These are phyloP conservation scores for Yamadazyma endophytica DNA, from an alignment of 805 yeast species.

Conservation along the genomic window DNA sequence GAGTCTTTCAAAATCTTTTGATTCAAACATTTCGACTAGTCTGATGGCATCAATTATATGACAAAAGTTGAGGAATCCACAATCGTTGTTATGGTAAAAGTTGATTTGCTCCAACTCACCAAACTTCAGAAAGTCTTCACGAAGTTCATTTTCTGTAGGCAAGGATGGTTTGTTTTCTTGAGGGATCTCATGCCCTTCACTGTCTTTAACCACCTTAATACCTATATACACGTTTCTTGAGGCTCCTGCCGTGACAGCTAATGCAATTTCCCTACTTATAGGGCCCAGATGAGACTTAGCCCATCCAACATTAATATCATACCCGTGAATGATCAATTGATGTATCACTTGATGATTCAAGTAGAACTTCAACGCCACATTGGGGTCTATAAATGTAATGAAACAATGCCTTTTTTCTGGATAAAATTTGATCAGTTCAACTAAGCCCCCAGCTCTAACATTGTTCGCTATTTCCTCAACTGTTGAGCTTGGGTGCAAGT, in stretches of 20 bases:
- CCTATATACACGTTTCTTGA: slow-evolving; percentile 77
- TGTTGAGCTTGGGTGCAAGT: slow-evolving; percentile 58
- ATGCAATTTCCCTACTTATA: slow-evolving; percentile 47
- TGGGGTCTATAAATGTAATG: slow-evolving; percentile 62
- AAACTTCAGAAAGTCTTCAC: slow-evolving; percentile 57
- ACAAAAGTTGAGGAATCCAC: slow-evolving; percentile 72
- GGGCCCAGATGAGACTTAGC: slow-evolving; percentile 65
- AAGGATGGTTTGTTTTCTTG: slow-evolving; percentile 14
- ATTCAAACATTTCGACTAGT: slow-evolving; percentile 56
- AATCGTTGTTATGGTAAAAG: slow-evolving; percentile 61
- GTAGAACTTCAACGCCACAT: slow-evolving; percentile 63
- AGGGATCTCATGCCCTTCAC: slow-evolving; percentile 12
- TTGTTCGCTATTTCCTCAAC: slow-evolving; percentile 73
- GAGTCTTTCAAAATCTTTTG: slow-evolving; percentile 21
- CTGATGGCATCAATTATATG: slow-evolving; percentile 61
- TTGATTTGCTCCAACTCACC: slow-evolving; percentile 78
- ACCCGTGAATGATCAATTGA: slow-evolving; percentile 58
- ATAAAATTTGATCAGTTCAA: slow-evolving; percentile 53
- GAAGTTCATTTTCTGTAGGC: slow-evolving; percentile 44
- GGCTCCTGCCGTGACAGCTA: slow-evolving; percentile 71
- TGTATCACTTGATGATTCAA: slow-evolving; percentile 53
- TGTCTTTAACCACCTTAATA: slow-evolving; percentile 31
- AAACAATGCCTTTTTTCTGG: slow-evolving; percentile 60
- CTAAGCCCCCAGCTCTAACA: slow-evolving; percentile 69
- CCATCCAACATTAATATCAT: slow-evolving; percentile 67